phyloP scores from a whole-genome alignment of 345 rosid genomes.

The Excoecaria agallocha region DNA sequence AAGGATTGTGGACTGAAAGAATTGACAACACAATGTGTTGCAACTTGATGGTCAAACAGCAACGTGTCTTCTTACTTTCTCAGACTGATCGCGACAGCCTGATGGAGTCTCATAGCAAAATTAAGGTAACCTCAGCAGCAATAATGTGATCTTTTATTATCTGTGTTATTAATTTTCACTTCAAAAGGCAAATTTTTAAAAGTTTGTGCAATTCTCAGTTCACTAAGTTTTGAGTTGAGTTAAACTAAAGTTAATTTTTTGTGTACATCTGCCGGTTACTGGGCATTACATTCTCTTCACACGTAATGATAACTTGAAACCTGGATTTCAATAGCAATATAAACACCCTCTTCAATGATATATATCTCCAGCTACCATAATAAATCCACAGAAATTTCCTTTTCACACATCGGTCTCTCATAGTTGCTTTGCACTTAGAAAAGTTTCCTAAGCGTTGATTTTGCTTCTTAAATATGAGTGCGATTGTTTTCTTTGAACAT shows the following conservation, averaged over 20 bases:
- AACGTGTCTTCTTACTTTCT: background rate
- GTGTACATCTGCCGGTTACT: no score
- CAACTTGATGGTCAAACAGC: background rate
- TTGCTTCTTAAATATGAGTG: background rate
- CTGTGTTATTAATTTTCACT: no score
- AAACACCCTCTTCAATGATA: no score
- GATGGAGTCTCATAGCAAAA: background rate
- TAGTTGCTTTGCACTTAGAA: background rate
- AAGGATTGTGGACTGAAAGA: background rate
- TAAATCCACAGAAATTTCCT: background rate
- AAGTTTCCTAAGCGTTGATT: background rate
- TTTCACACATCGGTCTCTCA: background rate
- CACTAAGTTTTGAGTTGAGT: no score
- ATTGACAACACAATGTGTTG: background rate
- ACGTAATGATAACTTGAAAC: background rate
- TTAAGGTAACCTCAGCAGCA: constrained; percentile 1
- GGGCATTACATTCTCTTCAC: no score
- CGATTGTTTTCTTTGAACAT: background rate
- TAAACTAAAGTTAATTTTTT: no score
- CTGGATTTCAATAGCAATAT: background rate
- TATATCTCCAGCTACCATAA: background rate
- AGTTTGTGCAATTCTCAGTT: no score
- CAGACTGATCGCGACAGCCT: background rate
- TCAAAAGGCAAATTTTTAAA: no score
- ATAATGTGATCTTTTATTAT: background rate